Evolutionary conservation across 345 rosid genomes (phyloP), one percentile per base, ranked within the genome.

Genomic region (Capsella bursapastoris): DNA sequence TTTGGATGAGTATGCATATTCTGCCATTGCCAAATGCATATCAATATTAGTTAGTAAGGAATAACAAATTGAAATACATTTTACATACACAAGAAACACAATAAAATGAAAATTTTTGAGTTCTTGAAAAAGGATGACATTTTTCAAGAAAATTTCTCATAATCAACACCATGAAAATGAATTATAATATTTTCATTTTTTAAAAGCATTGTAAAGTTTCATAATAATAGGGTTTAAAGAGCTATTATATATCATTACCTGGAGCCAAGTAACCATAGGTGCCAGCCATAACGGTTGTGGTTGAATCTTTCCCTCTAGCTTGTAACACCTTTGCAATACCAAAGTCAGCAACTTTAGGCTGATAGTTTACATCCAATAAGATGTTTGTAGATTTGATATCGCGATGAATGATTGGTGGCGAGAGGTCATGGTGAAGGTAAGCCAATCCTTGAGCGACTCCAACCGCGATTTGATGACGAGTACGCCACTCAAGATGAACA

Each of bases 191-290:
- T 49, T 34, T 4, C 43, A 9, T 40, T 40, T 6, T n/a, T 51
- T 3, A 41, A 56, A 56, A 29, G 52, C 31, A 45, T 32, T 13
- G 11, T 3, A 22, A 58, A 5, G 52, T 31, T 22, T 18, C 14
- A 63, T 0, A 6, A 50, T 50, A 34, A 22, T 41, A 63, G 43
- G 55, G 45, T 51, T 16, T 28, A 18, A 11, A 31, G 55, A 64
- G 16, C 22, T 29, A 29, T 18, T 25, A 71, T 15, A 59, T 16
- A 37, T 58, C 68, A 87, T 58, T 69, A 88, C 98, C 98, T 44
- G 97, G 97, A 28, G 97, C 97, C 70, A 94, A 70, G 79, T 94
- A 94, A 65, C 96, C 96, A n/a, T 87, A 94, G 48, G 98, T 94
- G 57, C 98, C 97, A 1, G 96, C 98, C 6, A 89, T 72, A 47